These are phyloP conservation scores for Reutealis trisperma DNA, from an alignment of 345 rosid genomes.

Conservation along the genomic window DNA sequence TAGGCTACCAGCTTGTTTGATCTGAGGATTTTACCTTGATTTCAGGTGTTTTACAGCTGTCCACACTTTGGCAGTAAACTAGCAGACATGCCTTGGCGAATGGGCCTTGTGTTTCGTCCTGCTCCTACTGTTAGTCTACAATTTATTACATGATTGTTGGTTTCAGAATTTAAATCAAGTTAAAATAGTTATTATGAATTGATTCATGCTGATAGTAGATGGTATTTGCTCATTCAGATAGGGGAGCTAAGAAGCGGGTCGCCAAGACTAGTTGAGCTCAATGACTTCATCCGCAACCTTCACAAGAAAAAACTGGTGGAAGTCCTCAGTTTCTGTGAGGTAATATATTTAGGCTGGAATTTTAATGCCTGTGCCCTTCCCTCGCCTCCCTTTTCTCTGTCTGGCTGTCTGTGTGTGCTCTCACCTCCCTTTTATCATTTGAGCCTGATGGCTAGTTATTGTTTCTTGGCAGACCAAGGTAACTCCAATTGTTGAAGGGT, in stretches of 20 bases:
- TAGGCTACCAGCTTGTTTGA: slow-evolving; percentile 4
- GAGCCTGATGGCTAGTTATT: background rate
- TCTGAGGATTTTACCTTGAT: slow-evolving; percentile 12
- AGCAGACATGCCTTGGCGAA: slow-evolving; percentile 99
- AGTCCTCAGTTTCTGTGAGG: slow-evolving; percentile 98
- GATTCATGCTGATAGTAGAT: slow-evolving; percentile 18
- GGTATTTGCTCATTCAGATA: slow-evolving; percentile 47
- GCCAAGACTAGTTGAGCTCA: slow-evolving; percentile 75
- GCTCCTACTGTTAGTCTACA: slow-evolving; percentile 80
- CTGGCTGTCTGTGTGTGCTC: too few relatives aligned
- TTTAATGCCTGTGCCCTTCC: background rate
- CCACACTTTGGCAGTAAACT: slow-evolving; percentile 98
- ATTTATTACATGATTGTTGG: background rate
- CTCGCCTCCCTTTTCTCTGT: background rate
- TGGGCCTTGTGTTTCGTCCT: slow-evolving; percentile 94
- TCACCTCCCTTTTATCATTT: too few relatives aligned
- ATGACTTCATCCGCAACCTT: slow-evolving; percentile 78
- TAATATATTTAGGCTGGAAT: slow-evolving; percentile 21
- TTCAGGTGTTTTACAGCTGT: slow-evolving; percentile 94
- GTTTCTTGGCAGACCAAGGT: slow-evolving; percentile 76
- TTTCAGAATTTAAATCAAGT: slow-evolving; percentile 1
- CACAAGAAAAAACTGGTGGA: slow-evolving; percentile 76
- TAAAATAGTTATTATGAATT: background rate
- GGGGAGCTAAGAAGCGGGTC: slow-evolving; percentile 97
- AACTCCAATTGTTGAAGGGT: slow-evolving; percentile 95